A percentile compares a stretch with the other conserved stretches of the same genome.
Conservation (phyloP, 805 yeast species). For the Metschnikowia dekortorum region DNA sequence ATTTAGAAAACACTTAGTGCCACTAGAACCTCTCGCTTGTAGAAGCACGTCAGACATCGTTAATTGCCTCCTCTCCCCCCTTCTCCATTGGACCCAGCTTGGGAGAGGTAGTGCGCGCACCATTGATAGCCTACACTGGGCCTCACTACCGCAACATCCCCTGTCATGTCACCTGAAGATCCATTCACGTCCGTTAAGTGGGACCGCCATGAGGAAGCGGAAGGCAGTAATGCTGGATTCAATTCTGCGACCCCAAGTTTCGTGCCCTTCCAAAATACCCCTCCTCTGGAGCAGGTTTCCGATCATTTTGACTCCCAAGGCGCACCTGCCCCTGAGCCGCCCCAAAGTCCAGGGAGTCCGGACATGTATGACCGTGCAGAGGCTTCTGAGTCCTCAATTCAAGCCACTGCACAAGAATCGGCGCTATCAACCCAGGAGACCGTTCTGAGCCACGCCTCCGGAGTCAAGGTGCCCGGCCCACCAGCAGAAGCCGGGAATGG, state of each 20-base stretch:
- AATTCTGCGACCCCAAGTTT: background rate
- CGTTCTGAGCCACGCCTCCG: background rate
- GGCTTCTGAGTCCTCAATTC: background rate
- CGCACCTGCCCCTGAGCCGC: background rate
- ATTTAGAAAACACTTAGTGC: background rate
- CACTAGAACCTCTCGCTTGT: background rate
- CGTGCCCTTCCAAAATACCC: background rate
- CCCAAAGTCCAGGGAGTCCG: background rate
- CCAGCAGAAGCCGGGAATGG: background rate
- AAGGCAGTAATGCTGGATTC: background rate
- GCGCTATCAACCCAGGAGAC: background rate
- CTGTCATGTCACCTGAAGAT: constrained; percentile 30
- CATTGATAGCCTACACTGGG: constrained; percentile 5
- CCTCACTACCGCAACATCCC: background rate
- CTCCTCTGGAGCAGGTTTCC: background rate
- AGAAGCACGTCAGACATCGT: too few relatives aligned
- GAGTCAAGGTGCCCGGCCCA: background rate
- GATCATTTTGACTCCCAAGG: background rate
- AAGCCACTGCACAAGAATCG: background rate
- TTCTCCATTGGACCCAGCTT: background rate
- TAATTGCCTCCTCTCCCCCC: too few relatives aligned
- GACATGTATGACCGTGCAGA: background rate
- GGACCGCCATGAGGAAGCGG: constrained; percentile 43
- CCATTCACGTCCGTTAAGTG: constrained; percentile 56
- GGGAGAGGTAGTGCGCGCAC: constrained; percentile 6